phyloP scores from a whole-genome alignment of 257 asterid species.

The Nicotiana attenuata region DNA sequence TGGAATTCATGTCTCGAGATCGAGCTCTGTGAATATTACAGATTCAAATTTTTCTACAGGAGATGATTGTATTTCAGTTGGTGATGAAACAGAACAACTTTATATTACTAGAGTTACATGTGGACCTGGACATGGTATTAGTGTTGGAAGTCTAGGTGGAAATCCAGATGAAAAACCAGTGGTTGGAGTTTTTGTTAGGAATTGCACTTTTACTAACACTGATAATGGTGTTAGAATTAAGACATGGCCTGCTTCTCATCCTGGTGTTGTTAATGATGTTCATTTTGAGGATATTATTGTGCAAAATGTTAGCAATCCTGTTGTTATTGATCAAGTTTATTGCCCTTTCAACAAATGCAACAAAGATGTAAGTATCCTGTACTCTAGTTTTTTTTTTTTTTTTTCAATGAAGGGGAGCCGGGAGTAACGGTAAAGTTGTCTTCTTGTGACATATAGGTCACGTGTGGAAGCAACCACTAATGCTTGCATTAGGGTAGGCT shows the following conservation, averaged over 20 bases:
- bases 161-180: constrained; percentile 22
- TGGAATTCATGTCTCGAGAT: constrained; percentile 32
- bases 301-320: constrained; percentile 28
- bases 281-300: constrained; percentile 22
- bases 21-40: constrained; percentile 16
- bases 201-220: constrained; percentile 26
- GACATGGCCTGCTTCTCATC: constrained; percentile 30
- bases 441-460: too few species aligned
- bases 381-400: background rate
- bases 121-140: constrained; percentile 42
- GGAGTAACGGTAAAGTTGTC: too few species aligned
- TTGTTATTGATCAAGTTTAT: constrained; percentile 32
- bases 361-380: background rate
- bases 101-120: constrained; percentile 21
- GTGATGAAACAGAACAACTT: constrained; percentile 27
- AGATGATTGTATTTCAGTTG: constrained; percentile 38
- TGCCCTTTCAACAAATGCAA: constrained; percentile 22
- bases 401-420: too few species aligned
- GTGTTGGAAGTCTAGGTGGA: constrained; percentile 35
- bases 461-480: too few species aligned
- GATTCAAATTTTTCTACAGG: constrained; percentile 23
- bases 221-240: constrained; percentile 30
- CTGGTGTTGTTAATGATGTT: constrained; percentile 14
- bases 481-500: too few species aligned
- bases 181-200: constrained; percentile 12